phyloP scores from a whole-genome alignment of 169 alveolate genomes.

The Cryptosporidium tyzzeri region DNA sequence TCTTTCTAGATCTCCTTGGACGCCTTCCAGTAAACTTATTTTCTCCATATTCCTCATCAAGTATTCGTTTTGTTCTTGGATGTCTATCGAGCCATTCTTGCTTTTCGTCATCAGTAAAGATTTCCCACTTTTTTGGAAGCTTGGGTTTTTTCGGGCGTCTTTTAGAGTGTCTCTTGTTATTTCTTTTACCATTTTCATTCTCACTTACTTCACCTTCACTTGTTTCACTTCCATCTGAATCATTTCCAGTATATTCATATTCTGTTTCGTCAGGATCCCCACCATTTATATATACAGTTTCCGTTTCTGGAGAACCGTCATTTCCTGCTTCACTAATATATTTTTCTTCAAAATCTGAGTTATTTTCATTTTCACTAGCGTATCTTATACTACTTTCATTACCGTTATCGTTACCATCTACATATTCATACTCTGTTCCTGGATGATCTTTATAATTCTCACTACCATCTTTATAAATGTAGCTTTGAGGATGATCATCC shows the following conservation, averaged over 20 bases:
- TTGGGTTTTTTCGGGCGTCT: conserved; percentile 6
- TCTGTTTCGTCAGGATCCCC: conserved; percentile 15
- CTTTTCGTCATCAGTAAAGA: conserved; percentile 32
- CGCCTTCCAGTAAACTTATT: neutral
- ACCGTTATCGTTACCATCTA: neutral
- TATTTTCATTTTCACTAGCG: conserved; percentile 1
- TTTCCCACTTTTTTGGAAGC: conserved; percentile 34
- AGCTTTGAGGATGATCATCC: neutral
- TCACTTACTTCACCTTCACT: neutral
- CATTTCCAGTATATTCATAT: conserved; percentile 30
- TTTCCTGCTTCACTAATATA: conserved; percentile 4
- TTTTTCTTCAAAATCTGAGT: conserved; percentile 16
- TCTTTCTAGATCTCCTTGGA: neutral
- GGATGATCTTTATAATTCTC: neutral
- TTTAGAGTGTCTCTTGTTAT: neutral
- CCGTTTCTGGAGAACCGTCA: neutral
- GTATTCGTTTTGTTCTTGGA: neutral
- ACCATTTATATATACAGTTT: conserved; percentile 1
- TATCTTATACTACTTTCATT: neutral
- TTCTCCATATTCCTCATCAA: neutral
- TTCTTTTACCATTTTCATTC: neutral
- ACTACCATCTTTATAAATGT: conserved; percentile 1
- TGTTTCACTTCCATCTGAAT: neutral
- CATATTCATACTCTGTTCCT: conserved; percentile 3
- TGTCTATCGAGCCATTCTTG: conserved; percentile 35